Base-by-base conservation (phyloP, 192 early-diverging fungal genomes). In the Gaertneriomyces sp. region DNA sequence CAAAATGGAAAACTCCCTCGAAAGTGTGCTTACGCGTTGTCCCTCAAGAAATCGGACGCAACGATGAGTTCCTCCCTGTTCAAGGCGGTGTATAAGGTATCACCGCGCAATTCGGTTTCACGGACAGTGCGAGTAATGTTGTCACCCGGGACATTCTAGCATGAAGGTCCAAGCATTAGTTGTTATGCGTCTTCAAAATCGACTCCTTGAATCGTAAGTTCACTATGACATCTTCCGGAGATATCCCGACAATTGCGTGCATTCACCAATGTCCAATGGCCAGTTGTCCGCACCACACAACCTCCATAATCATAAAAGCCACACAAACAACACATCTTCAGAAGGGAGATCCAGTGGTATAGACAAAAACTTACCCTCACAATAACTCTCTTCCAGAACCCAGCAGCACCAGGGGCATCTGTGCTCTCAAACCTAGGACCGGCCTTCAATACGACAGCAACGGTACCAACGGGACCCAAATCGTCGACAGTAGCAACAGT, bases 51-150 rank as follows among this genome's bases (percentile, higher is more conserved):
- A 73, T 92, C 89, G 60, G 91, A 89, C n/a, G 85, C 88, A 80
- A 91, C 82, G 54, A 90, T 77, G 68, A 94, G 78, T 79, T 84
- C 81, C 71, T 98, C 96, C 45, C 94, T 87, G 16, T 82, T 87
- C 53, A 92, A 81, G 71, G 85, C 79, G 39, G 96, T 81, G 49
- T 85, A 88, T 66, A 97, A 79, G 45, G 85, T 80, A 68, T 89
- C 92, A 53, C 96, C 96, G 53, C 89, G 83, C 52, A 95, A 83
- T 83, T 95, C 93, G 54, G 93, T 85, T 76, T 97, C 92, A 68
- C 93, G 93, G 63, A 90, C 75, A 52, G 86, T 89, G 59, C 92
- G 90, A 76, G 92, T 88, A 62, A 91, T 84, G 63, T 87, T 92
- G 76, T 93, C 93, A 41, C 75, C 81, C 53, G 86, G 75, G 62